Evolutionary conservation across 768 basidiomycete genomes (phyloP).

Genomic region (Inosperma sp.): DNA sequence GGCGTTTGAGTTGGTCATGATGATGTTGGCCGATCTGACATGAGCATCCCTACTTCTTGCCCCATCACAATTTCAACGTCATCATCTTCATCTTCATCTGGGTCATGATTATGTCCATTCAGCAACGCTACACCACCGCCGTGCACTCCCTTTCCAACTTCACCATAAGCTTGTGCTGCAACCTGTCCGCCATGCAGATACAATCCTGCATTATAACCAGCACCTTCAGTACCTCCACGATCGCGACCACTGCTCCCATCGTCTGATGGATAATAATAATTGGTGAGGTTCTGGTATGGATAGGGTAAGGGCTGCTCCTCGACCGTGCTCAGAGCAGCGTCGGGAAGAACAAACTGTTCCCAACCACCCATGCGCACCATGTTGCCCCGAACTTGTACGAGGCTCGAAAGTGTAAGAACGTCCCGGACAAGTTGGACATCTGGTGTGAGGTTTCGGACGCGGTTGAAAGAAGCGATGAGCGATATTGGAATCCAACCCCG

Average conservation of each 20-base stretch:
- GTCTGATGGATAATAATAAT: slow-evolving; percentile 14
- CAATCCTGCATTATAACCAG: not conserved
- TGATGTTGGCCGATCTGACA: slow-evolving; percentile 27
- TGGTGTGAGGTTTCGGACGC: slow-evolving; percentile 63
- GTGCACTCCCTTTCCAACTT: not conserved
- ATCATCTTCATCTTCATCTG: slow-evolving; percentile 66
- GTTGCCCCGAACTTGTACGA: slow-evolving; percentile 65
- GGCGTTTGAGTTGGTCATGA: slow-evolving; percentile 10
- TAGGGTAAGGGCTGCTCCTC: slow-evolving; percentile 23
- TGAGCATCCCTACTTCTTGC: slow-evolving; percentile 34
- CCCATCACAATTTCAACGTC: slow-evolving; percentile 73
- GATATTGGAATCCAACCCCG: slow-evolving; percentile 82
- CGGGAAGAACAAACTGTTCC: slow-evolving; percentile 59
- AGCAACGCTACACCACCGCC: not conserved
- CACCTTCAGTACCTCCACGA: slow-evolving; percentile 5
- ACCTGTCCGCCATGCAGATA: not conserved
- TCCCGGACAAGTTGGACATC: slow-evolving; percentile 61
- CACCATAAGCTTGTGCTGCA: not conserved
- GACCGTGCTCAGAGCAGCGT: slow-evolving; percentile 49
- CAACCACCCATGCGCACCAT: slow-evolving; percentile 70
- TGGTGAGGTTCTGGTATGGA: slow-evolving; percentile 9
- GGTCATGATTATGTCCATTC: slow-evolving; percentile 22
- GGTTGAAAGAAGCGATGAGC: slow-evolving; percentile 83
- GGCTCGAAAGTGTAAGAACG: slow-evolving; percentile 57
- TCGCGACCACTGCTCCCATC: slow-evolving; percentile 5